Base-by-base conservation (phyloP, 148 eudicot genomes). In the Camellia granthamiana region DNA sequence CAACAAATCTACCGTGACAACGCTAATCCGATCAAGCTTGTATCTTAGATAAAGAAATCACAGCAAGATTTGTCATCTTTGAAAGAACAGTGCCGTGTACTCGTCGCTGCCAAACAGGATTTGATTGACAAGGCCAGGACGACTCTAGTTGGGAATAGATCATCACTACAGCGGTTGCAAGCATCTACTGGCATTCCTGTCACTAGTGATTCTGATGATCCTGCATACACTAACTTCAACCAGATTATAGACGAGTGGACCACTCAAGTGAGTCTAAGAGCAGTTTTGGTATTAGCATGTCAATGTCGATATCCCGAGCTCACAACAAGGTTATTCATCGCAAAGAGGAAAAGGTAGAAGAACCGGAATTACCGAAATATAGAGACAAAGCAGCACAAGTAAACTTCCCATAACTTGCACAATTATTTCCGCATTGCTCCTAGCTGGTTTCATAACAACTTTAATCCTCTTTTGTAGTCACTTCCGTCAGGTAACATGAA, bases 31-130 rank as follows among this genome's bases (percentile, higher is more conserved):
- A 91, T 95, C 92, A 90, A 90, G 86, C 85, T 95, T 69, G 90
- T 93, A 21, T 84, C 85, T 49, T 89, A 97, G 80, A 83, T 93
- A 69, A 95, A 95, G n/a, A 89, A 89, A 75, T 84, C 93, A 11
- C 90, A 95, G 84, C 94, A 93, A 69, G 96, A 95, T 19, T 81
- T 95, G 76, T 84, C 87, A 4, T 84, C 84, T 41, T 85, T 93
- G 77, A 89, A 93, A 84, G 91, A 93, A 66, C 93, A 91, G 83
- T 95, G 98, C 77, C 91, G 98, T 60, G 90, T 91, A 52, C 91
- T 95, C 77, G 97, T 95, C 47, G 83, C 93, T 3, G 98, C 96
- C 46, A 95, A 95, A 69, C 84, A 94, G 97, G 95, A 92, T 84
- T 86, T 95, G 88, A 91, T 95, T 82, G 98, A 95, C 85, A 92